Percentiles rank a stretch among this genome's conserved stretches.
Evolutionary conservation across 352 stramenopile genomes (phyloP).

Genomic region (Blastocystis sp.): DNA sequence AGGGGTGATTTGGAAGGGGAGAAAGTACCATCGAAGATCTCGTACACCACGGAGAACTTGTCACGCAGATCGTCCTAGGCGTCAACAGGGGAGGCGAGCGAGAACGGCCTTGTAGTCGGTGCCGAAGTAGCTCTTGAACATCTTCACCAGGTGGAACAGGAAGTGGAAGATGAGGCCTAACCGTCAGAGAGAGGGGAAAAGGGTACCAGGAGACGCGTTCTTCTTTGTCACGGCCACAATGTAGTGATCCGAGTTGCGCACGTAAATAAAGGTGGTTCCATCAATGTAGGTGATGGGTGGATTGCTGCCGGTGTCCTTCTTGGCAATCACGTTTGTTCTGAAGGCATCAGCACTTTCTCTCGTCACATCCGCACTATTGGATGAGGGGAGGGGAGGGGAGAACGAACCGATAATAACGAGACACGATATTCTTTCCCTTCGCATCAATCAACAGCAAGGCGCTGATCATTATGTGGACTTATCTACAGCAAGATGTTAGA

Average conservation of each 20-base stretch:
- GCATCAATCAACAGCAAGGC: constrained; percentile 73
- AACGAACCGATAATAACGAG: constrained; percentile 76
- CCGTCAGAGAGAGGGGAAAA: constrained; percentile 11
- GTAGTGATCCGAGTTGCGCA: constrained; percentile 92
- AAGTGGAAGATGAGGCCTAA: constrained; percentile 71
- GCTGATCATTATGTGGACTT: constrained; percentile 46
- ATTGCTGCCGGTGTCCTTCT: constrained; percentile 89
- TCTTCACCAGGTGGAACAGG: constrained; percentile 71
- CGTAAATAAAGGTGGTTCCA: constrained; percentile 94
- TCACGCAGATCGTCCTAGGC: constrained; percentile 92
- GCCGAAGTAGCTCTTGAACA: constrained; percentile 72
- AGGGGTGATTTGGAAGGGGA: not conserved
- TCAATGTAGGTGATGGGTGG: constrained; percentile 91
- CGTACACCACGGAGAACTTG: constrained; percentile 97
- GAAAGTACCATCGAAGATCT: constrained; percentile 86
- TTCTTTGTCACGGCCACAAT: constrained; percentile 90
- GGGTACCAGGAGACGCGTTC: constrained; percentile 86
- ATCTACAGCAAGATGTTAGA: constrained; percentile 47
- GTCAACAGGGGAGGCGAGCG: constrained; percentile 75
- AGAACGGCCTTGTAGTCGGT: constrained; percentile 67
- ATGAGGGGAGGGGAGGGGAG: constrained; percentile 34
- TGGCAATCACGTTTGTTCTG: constrained; percentile 85
- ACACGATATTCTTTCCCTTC: constrained; percentile 81
- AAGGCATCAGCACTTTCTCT: constrained; percentile 79
- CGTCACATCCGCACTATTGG: constrained; percentile 79